These are phyloP conservation scores for Ceratocystis harringtonii DNA, from an alignment of 2,329 filamentous ascomycete species.

Conservation along the genomic window DNA sequence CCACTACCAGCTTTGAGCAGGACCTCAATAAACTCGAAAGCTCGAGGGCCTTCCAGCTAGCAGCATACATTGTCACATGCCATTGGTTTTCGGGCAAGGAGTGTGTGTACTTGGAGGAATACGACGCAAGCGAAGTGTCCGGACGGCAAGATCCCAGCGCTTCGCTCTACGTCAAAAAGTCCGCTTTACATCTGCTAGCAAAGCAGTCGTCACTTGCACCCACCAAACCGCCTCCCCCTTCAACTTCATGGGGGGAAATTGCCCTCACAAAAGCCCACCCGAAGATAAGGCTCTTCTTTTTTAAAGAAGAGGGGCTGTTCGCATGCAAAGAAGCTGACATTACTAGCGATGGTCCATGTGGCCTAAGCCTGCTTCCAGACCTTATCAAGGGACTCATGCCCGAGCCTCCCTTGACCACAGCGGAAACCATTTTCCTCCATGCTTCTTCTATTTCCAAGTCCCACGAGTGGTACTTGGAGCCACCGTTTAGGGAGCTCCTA, in stretches of 20 bases:
- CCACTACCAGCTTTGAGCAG: not conserved
- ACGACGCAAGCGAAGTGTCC: not conserved
- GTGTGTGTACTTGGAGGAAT: not conserved
- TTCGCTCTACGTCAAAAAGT: not conserved
- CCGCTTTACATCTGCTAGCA: not conserved
- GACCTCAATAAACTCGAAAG: not conserved
- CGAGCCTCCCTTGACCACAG: not conserved
- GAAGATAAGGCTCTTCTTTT: not conserved
- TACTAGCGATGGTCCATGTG: not conserved
- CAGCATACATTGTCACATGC: not conserved
- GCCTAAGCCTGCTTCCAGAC: not conserved
- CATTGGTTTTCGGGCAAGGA: not conserved
- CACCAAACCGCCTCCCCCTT: no score
- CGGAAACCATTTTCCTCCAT: not conserved
- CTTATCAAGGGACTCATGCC: not conserved
- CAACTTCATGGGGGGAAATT: not conserved
- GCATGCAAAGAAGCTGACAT: not conserved
- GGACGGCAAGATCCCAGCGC: not conserved
- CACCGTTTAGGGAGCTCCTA: not conserved
- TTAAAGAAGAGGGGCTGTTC: not conserved
- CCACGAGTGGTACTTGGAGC: not conserved
- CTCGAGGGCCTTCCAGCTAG: not conserved
- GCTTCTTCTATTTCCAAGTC: not conserved
- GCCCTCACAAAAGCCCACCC: not conserved
- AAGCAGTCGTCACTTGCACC: no score